Conservation (phyloP, 2,329 filamentous ascomycete genomes). For the Parascedosporium putredinis region DNA sequence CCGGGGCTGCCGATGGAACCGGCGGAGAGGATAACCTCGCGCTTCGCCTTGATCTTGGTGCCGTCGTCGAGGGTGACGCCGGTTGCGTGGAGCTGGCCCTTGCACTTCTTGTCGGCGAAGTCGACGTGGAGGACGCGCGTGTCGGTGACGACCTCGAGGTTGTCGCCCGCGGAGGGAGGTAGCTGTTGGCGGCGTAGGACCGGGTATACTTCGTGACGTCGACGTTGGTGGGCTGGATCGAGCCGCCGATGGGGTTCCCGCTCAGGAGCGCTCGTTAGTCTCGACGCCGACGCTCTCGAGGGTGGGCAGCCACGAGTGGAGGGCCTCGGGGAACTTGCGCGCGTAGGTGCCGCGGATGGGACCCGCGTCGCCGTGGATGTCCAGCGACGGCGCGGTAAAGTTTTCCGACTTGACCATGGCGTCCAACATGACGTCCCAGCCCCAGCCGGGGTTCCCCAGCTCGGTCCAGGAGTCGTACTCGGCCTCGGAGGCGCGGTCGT, state of each 20-base stretch:
- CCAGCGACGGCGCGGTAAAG: slow-evolving; percentile 15
- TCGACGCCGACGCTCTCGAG: slow-evolving; percentile 31
- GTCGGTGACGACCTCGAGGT: slow-evolving; percentile 27
- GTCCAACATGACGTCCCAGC: slow-evolving; percentile 24
- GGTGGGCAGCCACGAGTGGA: slow-evolving; percentile 31
- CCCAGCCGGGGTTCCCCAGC: slow-evolving; percentile 25
- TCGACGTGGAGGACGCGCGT: slow-evolving; percentile 19
- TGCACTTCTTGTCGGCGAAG: slow-evolving; percentile 4
- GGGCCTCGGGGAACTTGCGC: slow-evolving; percentile 29
- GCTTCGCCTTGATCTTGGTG: slow-evolving; percentile 27
- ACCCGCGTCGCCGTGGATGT: slow-evolving; percentile 13
- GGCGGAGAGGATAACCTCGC: slow-evolving; percentile 16
- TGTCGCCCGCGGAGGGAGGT: slow-evolving; percentile 27
- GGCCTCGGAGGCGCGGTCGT: slow-evolving; percentile 23
- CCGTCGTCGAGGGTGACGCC: slow-evolving; percentile 28
- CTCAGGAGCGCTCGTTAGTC: slow-evolving; percentile 31
- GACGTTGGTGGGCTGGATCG: slow-evolving; percentile 38
- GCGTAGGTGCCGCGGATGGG: slow-evolving; percentile 23
- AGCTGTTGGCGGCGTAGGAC: slow-evolving; percentile 35
- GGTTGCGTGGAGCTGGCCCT: slow-evolving; percentile 15
- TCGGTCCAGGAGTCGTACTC: slow-evolving; percentile 28
- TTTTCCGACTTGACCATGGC: slow-evolving; percentile 20
- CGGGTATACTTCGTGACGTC: slow-evolving; percentile 30
- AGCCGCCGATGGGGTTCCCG: slow-evolving; percentile 39
- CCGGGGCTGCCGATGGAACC: slow-evolving; percentile 13